phyloP scores from a whole-genome alignment of 805 yeast genomes.

The Sugiyamaella mastotermitis region DNA sequence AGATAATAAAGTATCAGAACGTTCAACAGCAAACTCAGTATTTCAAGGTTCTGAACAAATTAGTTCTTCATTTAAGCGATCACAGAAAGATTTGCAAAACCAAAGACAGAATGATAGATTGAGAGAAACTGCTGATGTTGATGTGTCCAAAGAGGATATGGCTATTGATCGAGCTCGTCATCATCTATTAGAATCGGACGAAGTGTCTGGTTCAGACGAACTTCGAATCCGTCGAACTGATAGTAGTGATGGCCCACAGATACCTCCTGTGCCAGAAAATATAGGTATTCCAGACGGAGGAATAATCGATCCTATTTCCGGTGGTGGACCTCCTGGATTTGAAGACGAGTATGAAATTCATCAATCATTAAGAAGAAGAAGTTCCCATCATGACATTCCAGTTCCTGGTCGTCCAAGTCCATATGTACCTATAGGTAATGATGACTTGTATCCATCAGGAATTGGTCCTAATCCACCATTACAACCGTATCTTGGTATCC shows the following conservation, averaged over 20 bases:
- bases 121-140: neutral
- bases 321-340: slow-evolving; percentile 33
- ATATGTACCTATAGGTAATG: slow-evolving; percentile 30
- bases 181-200: too few species aligned
- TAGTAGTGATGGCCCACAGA: neutral
- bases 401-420: slow-evolving; percentile 16
- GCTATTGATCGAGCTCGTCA: neutral
- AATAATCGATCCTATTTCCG: neutral
- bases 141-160: neutral
- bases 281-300: neutral
- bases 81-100: neutral
- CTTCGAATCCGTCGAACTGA: neutral
- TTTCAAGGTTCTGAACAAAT: too few species aligned
- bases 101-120: neutral
- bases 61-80: neutral
- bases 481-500: slow-evolving; percentile 24
- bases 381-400: slow-evolving; percentile 10
- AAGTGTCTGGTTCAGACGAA: neutral
- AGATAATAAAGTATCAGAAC: neutral
- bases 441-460: slow-evolving; percentile 36
- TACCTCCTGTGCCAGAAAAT: neutral
- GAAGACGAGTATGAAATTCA: slow-evolving; percentile 38
- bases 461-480: slow-evolving; percentile 31
- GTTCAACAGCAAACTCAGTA: neutral
- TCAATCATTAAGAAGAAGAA: slow-evolving; percentile 10